These are phyloP conservation scores for Penicillium capsulatum DNA, from an alignment of 2,329 filamentous ascomycete species.

Conservation along the genomic window DNA sequence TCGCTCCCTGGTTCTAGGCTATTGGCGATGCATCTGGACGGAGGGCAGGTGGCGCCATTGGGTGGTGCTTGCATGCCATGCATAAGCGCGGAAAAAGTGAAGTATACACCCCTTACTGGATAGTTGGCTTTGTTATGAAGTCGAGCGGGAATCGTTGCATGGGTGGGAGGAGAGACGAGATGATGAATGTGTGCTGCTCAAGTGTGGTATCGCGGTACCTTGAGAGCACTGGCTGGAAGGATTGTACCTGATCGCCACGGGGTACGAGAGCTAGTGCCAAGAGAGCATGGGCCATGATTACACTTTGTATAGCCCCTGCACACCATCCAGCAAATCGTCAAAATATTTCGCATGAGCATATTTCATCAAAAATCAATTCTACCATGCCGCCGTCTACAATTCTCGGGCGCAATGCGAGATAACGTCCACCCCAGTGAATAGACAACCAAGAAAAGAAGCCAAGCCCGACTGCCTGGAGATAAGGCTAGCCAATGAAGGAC, in stretches of 20 bases:
- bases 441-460: too few species aligned
- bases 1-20: slow-evolving; percentile 17
- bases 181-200: background rate
- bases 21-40: slow-evolving; percentile 3
- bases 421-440: too few species aligned
- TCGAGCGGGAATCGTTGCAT: too few species aligned
- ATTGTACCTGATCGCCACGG: slow-evolving; percentile 11
- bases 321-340: too few species aligned
- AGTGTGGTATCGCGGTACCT: too few species aligned
- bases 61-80: background rate
- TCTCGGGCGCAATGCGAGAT: slow-evolving; percentile 15
- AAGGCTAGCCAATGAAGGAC: too few species aligned
- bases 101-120: background rate
- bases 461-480: too few species aligned
- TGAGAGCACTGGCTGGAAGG: slow-evolving; percentile 8
- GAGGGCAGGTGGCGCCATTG: slow-evolving; percentile 1
- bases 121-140: slow-evolving; percentile 1
- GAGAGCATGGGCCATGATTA: too few species aligned
- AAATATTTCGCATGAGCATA: too few species aligned
- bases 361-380: too few species aligned
- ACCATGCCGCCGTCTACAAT: background rate
- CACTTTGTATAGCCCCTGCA: too few species aligned
- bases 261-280: slow-evolving; percentile 2
- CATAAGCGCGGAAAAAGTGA: background rate
- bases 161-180: too few species aligned